Conservation (phyloP, 78 protist genomes). For the Polysphondylium violaceum region DNA sequence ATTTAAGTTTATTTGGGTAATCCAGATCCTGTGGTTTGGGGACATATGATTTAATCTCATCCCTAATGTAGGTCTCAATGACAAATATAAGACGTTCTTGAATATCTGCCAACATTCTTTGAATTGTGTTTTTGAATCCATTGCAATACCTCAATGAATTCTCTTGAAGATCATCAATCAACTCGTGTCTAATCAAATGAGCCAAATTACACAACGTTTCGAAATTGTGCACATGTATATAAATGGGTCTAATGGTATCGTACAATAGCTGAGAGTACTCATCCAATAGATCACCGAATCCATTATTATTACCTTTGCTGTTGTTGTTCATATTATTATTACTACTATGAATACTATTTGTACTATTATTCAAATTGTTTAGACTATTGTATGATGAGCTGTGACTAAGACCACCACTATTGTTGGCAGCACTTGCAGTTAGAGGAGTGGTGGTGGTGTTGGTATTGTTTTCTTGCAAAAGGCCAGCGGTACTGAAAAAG, state of each 20-base stretch:
- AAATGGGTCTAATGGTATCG: conserved; percentile 64
- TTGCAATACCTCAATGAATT: conserved; percentile 17
- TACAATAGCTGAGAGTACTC: conserved; percentile 68
- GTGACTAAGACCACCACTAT: not conserved
- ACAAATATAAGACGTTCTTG: conserved; percentile 78
- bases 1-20: conserved; percentile 69
- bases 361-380: not conserved
- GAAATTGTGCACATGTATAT: conserved; percentile 56
- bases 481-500: conserved; percentile 29
- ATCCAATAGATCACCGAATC: conserved; percentile 48
- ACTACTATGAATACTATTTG: not conserved
- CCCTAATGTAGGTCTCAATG: conserved; percentile 76
- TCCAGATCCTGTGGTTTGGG: conserved; percentile 67
- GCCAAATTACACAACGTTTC: conserved; percentile 78
- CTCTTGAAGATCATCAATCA: conserved; percentile 58
- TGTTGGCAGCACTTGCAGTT: not conserved
- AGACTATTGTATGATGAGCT: not conserved
- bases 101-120: conserved; percentile 79
- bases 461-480: not conserved
- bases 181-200: conserved; percentile 57
- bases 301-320: not conserved
- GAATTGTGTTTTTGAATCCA: conserved; percentile 35
- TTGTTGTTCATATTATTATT: not conserved
- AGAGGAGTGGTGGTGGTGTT: not conserved
- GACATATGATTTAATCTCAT: conserved; percentile 50